Evolutionary conservation across 345 rosid genomes (phyloP).

Genomic region (Rubroshorea leprosula): DNA sequence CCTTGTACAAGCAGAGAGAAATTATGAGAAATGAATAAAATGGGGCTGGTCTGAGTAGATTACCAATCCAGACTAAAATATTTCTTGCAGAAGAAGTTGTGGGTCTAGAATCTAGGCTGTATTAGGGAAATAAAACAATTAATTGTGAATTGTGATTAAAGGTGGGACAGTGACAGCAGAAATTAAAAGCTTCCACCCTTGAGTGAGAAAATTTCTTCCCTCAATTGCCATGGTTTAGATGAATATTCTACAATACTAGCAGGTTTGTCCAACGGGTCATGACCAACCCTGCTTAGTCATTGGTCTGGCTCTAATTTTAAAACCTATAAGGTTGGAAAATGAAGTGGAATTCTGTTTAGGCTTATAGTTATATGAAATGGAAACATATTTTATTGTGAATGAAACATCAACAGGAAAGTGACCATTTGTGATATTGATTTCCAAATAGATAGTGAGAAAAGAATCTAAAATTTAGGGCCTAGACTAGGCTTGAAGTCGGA

Average conservation of each 20-base stretch:
- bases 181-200: no score
- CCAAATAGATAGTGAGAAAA: constrained; percentile 3
- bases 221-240: constrained; percentile 1
- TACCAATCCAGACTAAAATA: no score
- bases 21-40: no score
- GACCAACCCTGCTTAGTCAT: not conserved
- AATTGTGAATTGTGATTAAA: constrained; percentile 6
- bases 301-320: not conserved
- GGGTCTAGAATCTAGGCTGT: constrained; percentile 4
- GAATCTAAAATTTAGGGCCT: constrained; percentile 12
- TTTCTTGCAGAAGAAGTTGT: constrained; percentile 21
- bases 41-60: no score
- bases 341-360: not conserved
- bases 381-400: constrained; percentile 10
- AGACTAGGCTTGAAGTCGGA: not conserved
- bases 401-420: constrained; percentile 24
- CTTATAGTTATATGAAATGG: no score
- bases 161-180: constrained; percentile 20
- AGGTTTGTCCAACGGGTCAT: no score
- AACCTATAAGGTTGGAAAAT: constrained; percentile 7
- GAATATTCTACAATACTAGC: no score
- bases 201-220: not conserved
- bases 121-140: constrained; percentile 10
- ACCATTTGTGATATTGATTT: constrained; percentile 13
- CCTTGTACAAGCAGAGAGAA: not conserved